phyloP scores from a whole-genome alignment of 2,329 filamentous ascomycete species.

The Nigrograna mackinnonii region DNA sequence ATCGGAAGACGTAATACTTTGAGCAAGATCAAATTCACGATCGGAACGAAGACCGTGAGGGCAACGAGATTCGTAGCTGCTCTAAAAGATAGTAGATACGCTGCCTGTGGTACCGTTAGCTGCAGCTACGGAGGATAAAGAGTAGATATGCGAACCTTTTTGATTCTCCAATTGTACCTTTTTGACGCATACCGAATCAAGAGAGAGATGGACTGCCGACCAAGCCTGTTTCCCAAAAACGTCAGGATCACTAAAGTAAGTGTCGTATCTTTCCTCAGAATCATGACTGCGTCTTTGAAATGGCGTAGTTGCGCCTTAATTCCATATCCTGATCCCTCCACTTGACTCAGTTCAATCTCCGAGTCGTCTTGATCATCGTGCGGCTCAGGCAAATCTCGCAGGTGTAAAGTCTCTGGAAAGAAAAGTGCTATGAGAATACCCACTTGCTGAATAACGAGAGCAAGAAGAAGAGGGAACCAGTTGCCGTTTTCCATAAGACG shows the following conservation, averaged over 20 bases:
- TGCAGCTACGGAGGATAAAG: constrained; percentile 9
- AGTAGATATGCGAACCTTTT: constrained; percentile 23
- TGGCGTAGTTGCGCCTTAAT: constrained; percentile 33
- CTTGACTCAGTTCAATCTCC: constrained; percentile 16
- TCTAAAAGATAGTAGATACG: constrained; percentile 49
- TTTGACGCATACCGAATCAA: constrained; percentile 57
- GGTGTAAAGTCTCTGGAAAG: constrained; percentile 38
- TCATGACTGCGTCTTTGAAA: constrained; percentile 42
- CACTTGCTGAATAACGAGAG: constrained; percentile 29
- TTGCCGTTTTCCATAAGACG: constrained; percentile 35
- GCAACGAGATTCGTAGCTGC: constrained; percentile 52
- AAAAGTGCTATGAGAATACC: constrained; percentile 29
- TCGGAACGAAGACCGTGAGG: constrained; percentile 51
- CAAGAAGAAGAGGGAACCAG: constrained; percentile 47
- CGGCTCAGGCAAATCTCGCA: constrained; percentile 34
- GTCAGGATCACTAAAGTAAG: constrained; percentile 47
- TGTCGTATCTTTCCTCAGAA: constrained; percentile 44
- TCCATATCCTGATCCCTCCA: constrained; percentile 19
- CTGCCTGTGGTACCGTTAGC: constrained; percentile 39
- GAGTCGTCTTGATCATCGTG: constrained; percentile 10
- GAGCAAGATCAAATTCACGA: constrained; percentile 43
- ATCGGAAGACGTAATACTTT: constrained; percentile 38
- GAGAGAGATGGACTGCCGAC: constrained; percentile 50
- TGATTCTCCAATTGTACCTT: constrained; percentile 54
- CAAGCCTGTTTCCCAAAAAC: constrained; percentile 54